A percentile compares a stretch with the other conserved stretches of the same genome.
Evolutionary conservation across 2,329 filamentous ascomycete genomes (phyloP).

Genomic region (Biscogniauxia marginata): DNA sequence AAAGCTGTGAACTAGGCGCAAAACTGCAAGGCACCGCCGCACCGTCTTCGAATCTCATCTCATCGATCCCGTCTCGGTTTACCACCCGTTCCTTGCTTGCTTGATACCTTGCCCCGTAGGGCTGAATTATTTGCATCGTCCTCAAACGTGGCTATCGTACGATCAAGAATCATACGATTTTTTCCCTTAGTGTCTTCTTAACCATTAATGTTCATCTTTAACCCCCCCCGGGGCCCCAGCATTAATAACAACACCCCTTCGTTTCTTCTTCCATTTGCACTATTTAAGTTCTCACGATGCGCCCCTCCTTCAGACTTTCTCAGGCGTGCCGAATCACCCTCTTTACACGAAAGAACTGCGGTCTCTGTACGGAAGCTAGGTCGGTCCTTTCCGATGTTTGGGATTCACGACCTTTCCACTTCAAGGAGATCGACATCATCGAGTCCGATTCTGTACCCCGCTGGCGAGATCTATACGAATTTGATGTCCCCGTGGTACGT

Average conservation of each 20-base stretch:
- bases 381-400: conserved; percentile 66
- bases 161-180: not conserved
- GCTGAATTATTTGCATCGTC: not conserved
- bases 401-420: conserved; percentile 65
- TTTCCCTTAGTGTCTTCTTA: too few relatives aligned
- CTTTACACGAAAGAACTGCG: conserved; percentile 71
- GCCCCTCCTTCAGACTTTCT: conserved; percentile 47
- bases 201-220: not conserved
- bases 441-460: conserved; percentile 52
- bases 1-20: too few relatives aligned
- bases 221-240: not conserved
- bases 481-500: conserved; percentile 76
- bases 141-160: not conserved
- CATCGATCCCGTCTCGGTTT: not conserved
- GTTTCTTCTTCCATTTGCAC: not conserved
- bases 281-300: conserved; percentile 42
- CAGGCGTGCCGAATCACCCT: conserved; percentile 67
- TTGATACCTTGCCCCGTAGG: not conserved
- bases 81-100: not conserved
- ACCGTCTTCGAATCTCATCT: not conserved
- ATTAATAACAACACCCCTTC: not conserved
- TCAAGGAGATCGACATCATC: conserved; percentile 69
- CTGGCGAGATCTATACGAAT: conserved; percentile 76
- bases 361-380: conserved; percentile 68
- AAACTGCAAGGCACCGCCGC: too few relatives aligned